Percentiles rank a stretch among this genome's conserved stretches.
Conservation (phyloP, 2,329 filamentous ascomycete genomes). For the Pseudocercospora cruenta region DNA sequence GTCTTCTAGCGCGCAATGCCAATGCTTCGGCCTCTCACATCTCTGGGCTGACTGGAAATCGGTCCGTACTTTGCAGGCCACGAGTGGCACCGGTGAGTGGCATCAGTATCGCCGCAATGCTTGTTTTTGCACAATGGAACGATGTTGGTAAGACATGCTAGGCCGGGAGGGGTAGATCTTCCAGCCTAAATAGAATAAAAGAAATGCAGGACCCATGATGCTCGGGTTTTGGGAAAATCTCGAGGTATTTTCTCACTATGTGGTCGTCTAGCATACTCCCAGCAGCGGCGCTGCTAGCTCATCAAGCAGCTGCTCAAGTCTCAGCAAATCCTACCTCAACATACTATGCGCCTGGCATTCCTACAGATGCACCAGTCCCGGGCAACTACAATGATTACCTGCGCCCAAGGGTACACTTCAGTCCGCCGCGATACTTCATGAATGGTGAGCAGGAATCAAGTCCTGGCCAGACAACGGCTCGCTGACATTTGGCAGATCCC, state of each 20-base stretch:
- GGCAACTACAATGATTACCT: slow-evolving; percentile 46
- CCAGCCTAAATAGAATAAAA: slow-evolving; percentile 8
- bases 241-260: slow-evolving; percentile 7
- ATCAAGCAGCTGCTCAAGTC: slow-evolving; percentile 21
- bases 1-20: slow-evolving; percentile 3
- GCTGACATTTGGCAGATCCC: slow-evolving; percentile 57
- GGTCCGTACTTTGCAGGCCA: slow-evolving; percentile 16
- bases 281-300: slow-evolving; percentile 37
- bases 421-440: slow-evolving; percentile 58
- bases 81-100: slow-evolving; percentile 4
- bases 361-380: slow-evolving; percentile 41
- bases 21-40: neutral
- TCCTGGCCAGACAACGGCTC: neutral
- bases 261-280: slow-evolving; percentile 39
- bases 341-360: slow-evolving; percentile 35
- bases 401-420: slow-evolving; percentile 61
- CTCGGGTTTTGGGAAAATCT: neutral
- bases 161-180: slow-evolving; percentile 15
- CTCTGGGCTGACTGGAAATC: slow-evolving; percentile 2
- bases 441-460: slow-evolving; percentile 42
- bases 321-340: slow-evolving; percentile 24
- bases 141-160: slow-evolving; percentile 16
- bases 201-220: slow-evolving; percentile 9
- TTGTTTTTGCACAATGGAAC: neutral
- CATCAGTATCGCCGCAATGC: slow-evolving; percentile 6